Base-by-base conservation (phyloP, 23 red algal species). In the Cyanidiococcus yangmingshanensis region DNA sequence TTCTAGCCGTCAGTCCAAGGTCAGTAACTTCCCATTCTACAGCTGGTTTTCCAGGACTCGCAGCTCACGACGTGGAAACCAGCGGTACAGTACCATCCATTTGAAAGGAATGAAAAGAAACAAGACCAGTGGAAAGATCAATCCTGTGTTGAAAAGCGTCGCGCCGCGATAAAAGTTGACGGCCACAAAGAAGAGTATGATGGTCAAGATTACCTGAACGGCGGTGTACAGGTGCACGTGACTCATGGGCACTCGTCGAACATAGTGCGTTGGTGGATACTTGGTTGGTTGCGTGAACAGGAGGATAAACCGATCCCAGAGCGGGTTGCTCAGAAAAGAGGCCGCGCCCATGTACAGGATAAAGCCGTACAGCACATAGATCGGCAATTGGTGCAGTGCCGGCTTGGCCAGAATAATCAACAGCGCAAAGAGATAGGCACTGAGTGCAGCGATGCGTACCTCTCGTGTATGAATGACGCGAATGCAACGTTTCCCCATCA, bases 61-160 rank as follows among this genome's bases (percentile, higher is more conserved):
- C 12, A 80, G 77, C 59, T 80, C 77, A 30, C 59, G 54, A 2
- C 35, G 77, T 50, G 59, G 30, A 57, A 80, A 80, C 24, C 57
- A 27, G 21, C 59, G n/a, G 2, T 45, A 57, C 27, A 80, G 26
- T 27, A 80, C 37, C 25, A 80, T n/a, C 50, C 41, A 50, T 21
- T 85, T 84, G 25, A 96, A 74, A 57, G 92, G 92, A 77, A 90
- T 85, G 59, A 96, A 90, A 30, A 82, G 36, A 33, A 90, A 77
- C 2, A 96, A 86, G 76, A 96, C 77, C 75, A 96, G 85, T 32
- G 92, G 92, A 67, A 96, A 96, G 50, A 96, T 76, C 34, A 96
- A 80, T 35, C 92, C 92, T 37, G 87, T 79, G 78, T 96, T 90
- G 82, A 96, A 96, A 1, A 37, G 57, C 27, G 87, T 89, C 36